Percentiles rank a stretch among this genome's conserved stretches.
Evolutionary conservation across 2,329 filamentous ascomycete genomes (phyloP).

Genomic region (Sphaerulina populicola): DNA sequence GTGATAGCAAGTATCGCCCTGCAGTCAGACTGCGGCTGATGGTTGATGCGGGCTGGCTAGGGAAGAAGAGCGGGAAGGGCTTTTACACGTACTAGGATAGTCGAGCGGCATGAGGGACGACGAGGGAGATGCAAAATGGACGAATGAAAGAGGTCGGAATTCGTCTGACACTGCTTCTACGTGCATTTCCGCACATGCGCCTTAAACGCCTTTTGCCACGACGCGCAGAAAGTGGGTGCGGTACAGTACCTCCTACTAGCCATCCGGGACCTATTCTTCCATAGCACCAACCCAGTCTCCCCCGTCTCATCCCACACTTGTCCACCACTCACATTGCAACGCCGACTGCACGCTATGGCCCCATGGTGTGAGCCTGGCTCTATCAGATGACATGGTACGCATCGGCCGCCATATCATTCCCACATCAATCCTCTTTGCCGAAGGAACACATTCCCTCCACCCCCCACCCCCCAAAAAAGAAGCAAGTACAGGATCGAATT

Average conservation of each 20-base stretch:
- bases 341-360: no score
- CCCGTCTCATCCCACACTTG: not conserved
- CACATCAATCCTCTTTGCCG: no score
- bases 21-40: slow-evolving; percentile 83
- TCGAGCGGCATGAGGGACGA: no score
- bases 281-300: not conserved
- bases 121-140: not conserved
- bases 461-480: no score
- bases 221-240: not conserved
- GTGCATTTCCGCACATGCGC: no score
- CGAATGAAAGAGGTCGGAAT: not conserved
- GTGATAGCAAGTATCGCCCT: slow-evolving; percentile 91
- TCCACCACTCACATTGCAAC: not conserved
- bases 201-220: not conserved
- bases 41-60: slow-evolving; percentile 95
- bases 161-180: not conserved
- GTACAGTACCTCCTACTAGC: no score
- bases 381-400: no score
- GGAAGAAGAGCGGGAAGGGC: slow-evolving; percentile 94
- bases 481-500: no score
- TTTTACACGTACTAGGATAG: slow-evolving; percentile 71
- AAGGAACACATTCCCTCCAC: no score
- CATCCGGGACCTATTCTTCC: not conserved
- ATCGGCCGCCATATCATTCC: no score
- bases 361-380: no score